Percentiles rank a stretch among this genome's conserved stretches.
phyloP scores from a whole-genome alignment of 768 basidiomycete species.

The Tubosaeta sp. region DNA sequence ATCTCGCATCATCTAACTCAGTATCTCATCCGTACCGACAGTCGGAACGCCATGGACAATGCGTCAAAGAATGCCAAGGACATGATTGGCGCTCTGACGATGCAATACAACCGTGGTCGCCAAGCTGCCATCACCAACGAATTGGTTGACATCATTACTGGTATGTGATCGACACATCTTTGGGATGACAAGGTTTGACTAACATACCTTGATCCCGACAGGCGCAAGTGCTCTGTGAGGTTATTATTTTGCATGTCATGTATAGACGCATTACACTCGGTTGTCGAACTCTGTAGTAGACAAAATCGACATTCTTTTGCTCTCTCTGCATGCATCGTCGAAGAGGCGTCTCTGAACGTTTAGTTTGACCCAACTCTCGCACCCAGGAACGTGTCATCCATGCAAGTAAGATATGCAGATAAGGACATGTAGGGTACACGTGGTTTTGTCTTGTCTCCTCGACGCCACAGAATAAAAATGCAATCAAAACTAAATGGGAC shows the following conservation, averaged over 20 bases:
- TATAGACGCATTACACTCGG: constrained; percentile 10
- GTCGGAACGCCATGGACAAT: constrained; percentile 99
- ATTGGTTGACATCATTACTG: constrained; percentile 88
- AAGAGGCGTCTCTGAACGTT: no score
- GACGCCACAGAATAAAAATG: constrained; percentile 10
- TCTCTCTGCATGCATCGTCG: background rate
- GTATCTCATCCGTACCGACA: constrained; percentile 2
- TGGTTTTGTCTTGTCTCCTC: constrained; percentile 30
- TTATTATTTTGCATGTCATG: constrained; percentile 8
- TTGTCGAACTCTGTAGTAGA: constrained; percentile 19
- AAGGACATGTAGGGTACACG: constrained; percentile 36
- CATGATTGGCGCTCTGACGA: constrained; percentile 83
- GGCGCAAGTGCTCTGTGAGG: constrained; percentile 48
- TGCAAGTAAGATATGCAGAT: constrained; percentile 13
- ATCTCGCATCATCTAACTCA: no score
- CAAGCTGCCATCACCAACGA: constrained; percentile 98
- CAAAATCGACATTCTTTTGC: constrained; percentile 17
- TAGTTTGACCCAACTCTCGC: no score
- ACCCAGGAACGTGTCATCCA: no score
- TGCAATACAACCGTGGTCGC: constrained; percentile 98
- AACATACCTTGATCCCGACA: constrained; percentile 10
- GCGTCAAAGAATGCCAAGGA: constrained; percentile 97
- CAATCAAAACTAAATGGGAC: constrained; percentile 33
- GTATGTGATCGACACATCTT: constrained; percentile 37
- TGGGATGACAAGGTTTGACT: background rate